Evolutionary conservation across 768 basidiomycete genomes (phyloP).

Genomic region (Leccinum boreale): DNA sequence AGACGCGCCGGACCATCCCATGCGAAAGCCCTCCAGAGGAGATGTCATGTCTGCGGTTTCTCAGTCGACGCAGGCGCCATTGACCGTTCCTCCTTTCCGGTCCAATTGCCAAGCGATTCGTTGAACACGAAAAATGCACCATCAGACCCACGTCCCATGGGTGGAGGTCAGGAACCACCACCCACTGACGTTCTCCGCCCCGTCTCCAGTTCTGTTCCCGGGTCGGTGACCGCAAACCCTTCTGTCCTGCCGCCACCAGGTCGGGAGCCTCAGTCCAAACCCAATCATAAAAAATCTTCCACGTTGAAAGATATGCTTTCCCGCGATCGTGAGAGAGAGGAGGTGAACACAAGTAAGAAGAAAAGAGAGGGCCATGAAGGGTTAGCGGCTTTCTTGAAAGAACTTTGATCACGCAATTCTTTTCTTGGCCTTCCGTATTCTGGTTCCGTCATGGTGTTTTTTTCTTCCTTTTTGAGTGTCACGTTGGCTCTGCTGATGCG

Average conservation of each 20-base stretch:
- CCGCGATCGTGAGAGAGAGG: conserved; percentile 50
- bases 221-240: not conserved
- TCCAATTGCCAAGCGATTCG: not conserved
- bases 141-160: not conserved
- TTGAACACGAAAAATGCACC: not conserved
- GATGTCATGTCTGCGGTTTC: conserved; percentile 22
- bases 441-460: not conserved
- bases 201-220: not conserved
- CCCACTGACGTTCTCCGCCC: not conserved
- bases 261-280: conserved; percentile 42
- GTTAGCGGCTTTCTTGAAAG: conserved; percentile 49
- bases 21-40: conserved; percentile 6
- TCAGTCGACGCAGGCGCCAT: conserved; percentile 1
- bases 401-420: conserved; percentile 9
- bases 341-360: conserved; percentile 22
- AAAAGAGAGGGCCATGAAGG: conserved; percentile 32
- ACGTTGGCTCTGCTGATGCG: too few species aligned
- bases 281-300: conserved; percentile 31
- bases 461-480: not conserved
- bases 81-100: not conserved
- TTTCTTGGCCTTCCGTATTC: not conserved
- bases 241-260: not conserved
- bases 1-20: conserved; percentile 1
- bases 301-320: conserved; percentile 62
- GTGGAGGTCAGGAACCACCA: not conserved